Evolutionary conservation across 192 early-diverging fungal species (phyloP).

Genomic region (Phlyctochytrium arcticum): DNA sequence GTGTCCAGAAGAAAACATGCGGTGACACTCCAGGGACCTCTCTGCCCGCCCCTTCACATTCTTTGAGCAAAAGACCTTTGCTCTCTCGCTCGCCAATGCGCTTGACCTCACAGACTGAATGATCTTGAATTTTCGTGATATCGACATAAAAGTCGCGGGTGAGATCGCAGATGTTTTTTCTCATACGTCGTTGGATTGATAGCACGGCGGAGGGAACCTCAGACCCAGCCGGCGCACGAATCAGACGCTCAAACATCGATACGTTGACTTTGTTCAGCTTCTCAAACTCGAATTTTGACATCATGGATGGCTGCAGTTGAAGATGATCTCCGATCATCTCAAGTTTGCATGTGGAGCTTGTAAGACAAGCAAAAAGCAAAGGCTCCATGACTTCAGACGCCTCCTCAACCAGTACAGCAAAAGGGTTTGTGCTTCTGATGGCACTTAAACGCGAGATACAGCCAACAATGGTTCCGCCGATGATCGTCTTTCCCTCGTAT

Average conservation of each 20-base stretch:
- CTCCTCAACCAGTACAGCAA: conserved; percentile 37
- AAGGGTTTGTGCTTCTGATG: conserved; percentile 33
- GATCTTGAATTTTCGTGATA: conserved; percentile 26
- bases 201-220: conserved; percentile 26
- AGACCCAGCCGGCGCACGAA: conserved; percentile 16
- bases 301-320: conserved; percentile 31
- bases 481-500: conserved; percentile 37
- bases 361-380: conserved; percentile 29
- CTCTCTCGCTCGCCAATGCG: conserved; percentile 18
- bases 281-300: conserved; percentile 40
- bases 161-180: conserved; percentile 29
- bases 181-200: conserved; percentile 31
- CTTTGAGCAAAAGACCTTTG: not conserved
- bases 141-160: conserved; percentile 35
- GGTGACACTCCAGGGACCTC: conserved; percentile 26
- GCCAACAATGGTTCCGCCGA: conserved; percentile 39
- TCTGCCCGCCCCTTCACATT: conserved; percentile 19
- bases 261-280: conserved; percentile 34
- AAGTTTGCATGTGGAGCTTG: conserved; percentile 19
- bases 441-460: conserved; percentile 35
- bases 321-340: conserved; percentile 39
- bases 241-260: conserved; percentile 34
- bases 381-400: conserved; percentile 39
- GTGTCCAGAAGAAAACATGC: conserved; percentile 34
- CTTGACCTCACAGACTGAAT: not conserved